Evolutionary conservation across 2,329 filamentous ascomycete genomes (phyloP).

Genomic region (Cercospora citrullina): DNA sequence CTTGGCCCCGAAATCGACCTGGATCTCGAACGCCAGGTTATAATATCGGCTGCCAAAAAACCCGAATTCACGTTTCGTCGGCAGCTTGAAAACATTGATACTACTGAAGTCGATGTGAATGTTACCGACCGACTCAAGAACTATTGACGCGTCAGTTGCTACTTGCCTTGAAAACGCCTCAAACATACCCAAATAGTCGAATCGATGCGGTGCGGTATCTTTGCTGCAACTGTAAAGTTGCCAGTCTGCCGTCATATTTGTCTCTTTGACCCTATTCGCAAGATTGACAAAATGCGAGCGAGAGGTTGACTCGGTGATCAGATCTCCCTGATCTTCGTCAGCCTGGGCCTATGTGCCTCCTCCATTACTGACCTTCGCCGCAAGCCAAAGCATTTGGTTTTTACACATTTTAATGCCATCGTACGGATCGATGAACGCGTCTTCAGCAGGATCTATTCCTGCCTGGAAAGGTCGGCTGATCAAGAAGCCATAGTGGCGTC

Average conservation of each 20-base stretch:
- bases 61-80: not conserved
- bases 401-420: slow-evolving; percentile 12
- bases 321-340: slow-evolving; percentile 8
- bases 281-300: not conserved
- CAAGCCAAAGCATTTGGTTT: slow-evolving; percentile 16
- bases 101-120: not conserved
- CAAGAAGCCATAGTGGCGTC: slow-evolving; percentile 20
- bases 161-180: not conserved
- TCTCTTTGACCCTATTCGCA: not conserved
- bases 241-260: slow-evolving; percentile 2
- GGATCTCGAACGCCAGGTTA: not conserved
- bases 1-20: not conserved
- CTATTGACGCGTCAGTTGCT: not conserved
- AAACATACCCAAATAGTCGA: not conserved
- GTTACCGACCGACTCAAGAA: not conserved
- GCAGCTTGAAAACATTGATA: not conserved
- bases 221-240: slow-evolving; percentile 6
- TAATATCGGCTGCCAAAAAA: not conserved
- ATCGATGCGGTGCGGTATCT: not conserved
- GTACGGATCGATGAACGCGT: slow-evolving; percentile 1
- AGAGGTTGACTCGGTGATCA: slow-evolving; percentile 6
- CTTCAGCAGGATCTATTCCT: slow-evolving; percentile 14
- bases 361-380: slow-evolving; percentile 8
- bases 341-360: not conserved
- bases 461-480: slow-evolving; percentile 13